Conservation (phyloP, 305 asterid genomes). For the Withania somnifera region DNA sequence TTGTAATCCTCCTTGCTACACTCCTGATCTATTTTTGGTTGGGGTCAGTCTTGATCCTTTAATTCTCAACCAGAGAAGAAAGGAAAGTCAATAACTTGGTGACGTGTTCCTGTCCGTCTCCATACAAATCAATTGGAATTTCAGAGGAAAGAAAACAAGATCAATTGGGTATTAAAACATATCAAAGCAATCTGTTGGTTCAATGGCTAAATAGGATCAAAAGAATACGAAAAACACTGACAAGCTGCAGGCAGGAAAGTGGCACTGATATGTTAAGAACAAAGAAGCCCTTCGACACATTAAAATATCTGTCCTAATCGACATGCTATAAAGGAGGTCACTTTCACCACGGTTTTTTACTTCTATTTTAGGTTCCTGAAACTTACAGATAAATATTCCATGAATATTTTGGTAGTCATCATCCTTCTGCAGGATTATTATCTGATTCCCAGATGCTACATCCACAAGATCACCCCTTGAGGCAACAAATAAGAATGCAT, state of each 20-base stretch:
- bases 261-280: not conserved
- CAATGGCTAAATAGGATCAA: not conserved
- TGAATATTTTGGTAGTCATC: conserved; percentile 73
- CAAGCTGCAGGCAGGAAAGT: not conserved
- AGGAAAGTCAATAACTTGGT: not conserved
- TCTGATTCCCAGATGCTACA: conserved; percentile 68
- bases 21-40: not conserved
- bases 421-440: conserved; percentile 65
- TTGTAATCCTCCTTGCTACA: not conserved
- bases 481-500: conserved; percentile 64
- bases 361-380: not conserved
- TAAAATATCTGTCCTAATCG: not conserved
- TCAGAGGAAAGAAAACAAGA: not conserved
- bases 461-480: conserved; percentile 75
- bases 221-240: not conserved
- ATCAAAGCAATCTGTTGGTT: not conserved
- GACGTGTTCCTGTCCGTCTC: not conserved
- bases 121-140: not conserved
- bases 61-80: not conserved
- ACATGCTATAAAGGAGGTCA: not conserved
- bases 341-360: not conserved
- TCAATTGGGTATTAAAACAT: not conserved
- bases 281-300: not conserved
- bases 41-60: not conserved
- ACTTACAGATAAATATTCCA: conserved; percentile 75